Evolutionary conservation across 176 grass and related monocot species (phyloP).

Genomic region (Alloteropsis semialata): DNA sequence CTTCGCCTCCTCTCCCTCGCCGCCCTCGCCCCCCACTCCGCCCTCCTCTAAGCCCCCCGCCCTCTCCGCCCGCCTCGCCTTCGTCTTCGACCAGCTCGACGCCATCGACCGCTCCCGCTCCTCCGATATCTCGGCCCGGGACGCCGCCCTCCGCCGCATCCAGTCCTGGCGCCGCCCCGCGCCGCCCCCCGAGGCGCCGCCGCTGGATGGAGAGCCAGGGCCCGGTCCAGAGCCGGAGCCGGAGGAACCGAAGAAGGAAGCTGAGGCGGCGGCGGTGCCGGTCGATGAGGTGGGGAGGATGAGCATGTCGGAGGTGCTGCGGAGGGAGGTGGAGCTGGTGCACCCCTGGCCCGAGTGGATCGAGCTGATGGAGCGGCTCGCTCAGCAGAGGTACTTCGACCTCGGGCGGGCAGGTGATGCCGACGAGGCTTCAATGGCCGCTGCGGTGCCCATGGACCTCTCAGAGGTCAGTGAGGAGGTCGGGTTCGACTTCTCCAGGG

Average conservation of each 20-base stretch:
- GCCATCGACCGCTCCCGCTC: conserved; percentile 60
- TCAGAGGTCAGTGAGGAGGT: conserved; percentile 56
- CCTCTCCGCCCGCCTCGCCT: conserved; percentile 90
- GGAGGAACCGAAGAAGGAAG: neutral
- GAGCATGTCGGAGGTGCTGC: conserved; percentile 55
- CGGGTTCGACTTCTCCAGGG: conserved; percentile 73
- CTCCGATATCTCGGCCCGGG: conserved; percentile 59
- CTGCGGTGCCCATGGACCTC: conserved; percentile 60
- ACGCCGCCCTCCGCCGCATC: conserved; percentile 86
- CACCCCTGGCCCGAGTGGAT: conserved; percentile 99
- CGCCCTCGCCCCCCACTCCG: conserved; percentile 11
- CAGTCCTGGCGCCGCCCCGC: conserved; percentile 63
- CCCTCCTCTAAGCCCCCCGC: conserved; percentile 57
- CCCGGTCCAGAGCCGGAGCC: neutral
- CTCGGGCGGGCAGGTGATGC: conserved; percentile 24
- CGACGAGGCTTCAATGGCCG: conserved; percentile 43
- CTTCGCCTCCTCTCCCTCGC: conserved; percentile 15
- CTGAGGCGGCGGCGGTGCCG: neutral
- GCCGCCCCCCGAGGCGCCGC: neutral
- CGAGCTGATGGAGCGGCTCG: conserved; percentile 83
- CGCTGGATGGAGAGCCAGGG: neutral
- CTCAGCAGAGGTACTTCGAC: conserved; percentile 81
- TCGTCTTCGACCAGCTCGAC: conserved; percentile 95
- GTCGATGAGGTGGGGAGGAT: conserved; percentile 23
- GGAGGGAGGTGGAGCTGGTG: conserved; percentile 85